Evolutionary conservation across 2,329 filamentous ascomycete genomes (phyloP), one percentile per base, ranked within the genome.

Genomic region (Apiospora arundinis): DNA sequence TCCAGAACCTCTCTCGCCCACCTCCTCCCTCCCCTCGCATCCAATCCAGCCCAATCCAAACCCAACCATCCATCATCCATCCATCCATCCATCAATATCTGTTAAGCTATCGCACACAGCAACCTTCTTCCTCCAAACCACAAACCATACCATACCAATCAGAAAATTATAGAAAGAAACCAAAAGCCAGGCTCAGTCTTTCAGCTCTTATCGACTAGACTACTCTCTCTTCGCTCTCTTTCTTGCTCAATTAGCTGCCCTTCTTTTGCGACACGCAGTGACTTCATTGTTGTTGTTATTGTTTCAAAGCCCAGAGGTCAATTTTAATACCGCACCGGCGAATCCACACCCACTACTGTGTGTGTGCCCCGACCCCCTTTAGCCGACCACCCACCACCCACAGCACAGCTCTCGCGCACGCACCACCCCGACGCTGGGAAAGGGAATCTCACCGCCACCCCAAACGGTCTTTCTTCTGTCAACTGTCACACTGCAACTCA

Each of bases 291-390:
- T 48, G 32, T 67, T 67, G 66, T 68, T 68, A 48, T 68, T 68
- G 66, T 68, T 68, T 68, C 56, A 63, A 63, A 63, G 32, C 52
- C 42, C 44, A n/a, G 18, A 37, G 46, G 16, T 68, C 66, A 48
- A 37, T 68, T 68, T 68, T 68, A 68, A 68, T 68, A 68, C 66
- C 66, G 66, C 66, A 68, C 46, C 66, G 42, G 66, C 44, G 66
- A 68, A 68, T 48, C 66, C 66, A 68, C 66, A 32, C 44, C 11
- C 66, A 48, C 44, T 44, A 32, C 66, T 46, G 44, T 48, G 23
- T n/a, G 40, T 48, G 25, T 23, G 46, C 44, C 66, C 66, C 66
- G 66, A 67, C 66, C 25, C 66, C 66, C 66, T 48, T 32, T 68
- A 68, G 66, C 66, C 46, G 66, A 68, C 44, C 66, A 48, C 66